A percentile compares a stretch with the other conserved stretches of the same genome.
Conservation (phyloP, 2,329 filamentous ascomycete genomes). For the Lecanicillium sp. region DNA sequence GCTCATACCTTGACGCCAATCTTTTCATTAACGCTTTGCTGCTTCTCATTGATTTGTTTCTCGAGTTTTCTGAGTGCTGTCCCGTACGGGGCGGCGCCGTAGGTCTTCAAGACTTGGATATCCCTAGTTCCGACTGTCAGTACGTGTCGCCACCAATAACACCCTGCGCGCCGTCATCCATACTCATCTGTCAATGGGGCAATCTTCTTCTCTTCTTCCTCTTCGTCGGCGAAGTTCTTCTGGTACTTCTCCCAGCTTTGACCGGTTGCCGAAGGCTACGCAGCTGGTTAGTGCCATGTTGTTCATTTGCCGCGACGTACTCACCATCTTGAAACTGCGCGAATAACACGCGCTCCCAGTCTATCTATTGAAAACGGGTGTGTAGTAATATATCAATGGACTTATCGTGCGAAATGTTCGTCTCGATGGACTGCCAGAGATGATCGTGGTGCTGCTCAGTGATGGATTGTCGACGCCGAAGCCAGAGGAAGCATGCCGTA, state of each 20-base stretch:
- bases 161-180: conserved; percentile 19
- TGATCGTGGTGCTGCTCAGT: conserved; percentile 14
- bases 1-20: conserved; percentile 68
- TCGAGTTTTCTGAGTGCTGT: conserved; percentile 93
- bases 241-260: conserved; percentile 97
- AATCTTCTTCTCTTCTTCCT: conserved; percentile 99
- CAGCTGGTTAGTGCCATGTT: conserved; percentile 21
- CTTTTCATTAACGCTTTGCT: conserved; percentile 97
- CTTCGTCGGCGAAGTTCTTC: conserved; percentile 94
- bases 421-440: not conserved
- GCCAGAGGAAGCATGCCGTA: conserved; percentile 30
- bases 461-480: conserved; percentile 21
- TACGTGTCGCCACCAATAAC: conserved; percentile 11
- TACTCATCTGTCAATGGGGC: conserved; percentile 94
- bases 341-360: conserved; percentile 14
- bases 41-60: conserved; percentile 99
- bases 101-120: conserved; percentile 98
- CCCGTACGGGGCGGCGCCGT: conserved; percentile 93
- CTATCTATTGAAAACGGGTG: not conserved
- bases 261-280: conserved; percentile 89
- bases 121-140: conserved; percentile 52
- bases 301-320: conserved; percentile 13
- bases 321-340: conserved; percentile 34
- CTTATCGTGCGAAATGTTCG: not conserved
- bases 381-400: conserved; percentile 1